Conservation (phyloP, 2,329 filamentous ascomycete genomes). For the Alternaria sp. region DNA sequence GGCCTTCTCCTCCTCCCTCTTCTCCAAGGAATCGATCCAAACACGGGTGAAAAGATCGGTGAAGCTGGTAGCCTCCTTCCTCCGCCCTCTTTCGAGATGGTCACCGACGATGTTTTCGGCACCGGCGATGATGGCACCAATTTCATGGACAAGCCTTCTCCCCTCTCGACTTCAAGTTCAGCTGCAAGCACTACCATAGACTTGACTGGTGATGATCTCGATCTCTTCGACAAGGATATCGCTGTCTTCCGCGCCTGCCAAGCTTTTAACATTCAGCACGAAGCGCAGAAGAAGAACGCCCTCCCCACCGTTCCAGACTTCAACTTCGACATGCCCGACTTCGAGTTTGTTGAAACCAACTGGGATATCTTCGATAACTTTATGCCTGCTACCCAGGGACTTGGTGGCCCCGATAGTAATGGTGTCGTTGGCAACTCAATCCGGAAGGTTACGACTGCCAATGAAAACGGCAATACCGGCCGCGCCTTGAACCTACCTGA, state of each 20-base stretch:
- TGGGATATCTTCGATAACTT: background rate
- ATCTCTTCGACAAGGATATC: background rate
- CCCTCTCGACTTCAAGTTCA: background rate
- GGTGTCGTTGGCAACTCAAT: background rate
- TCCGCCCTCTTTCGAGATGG: background rate
- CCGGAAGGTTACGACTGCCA: background rate
- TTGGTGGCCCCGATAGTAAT: slow-evolving; percentile 1
- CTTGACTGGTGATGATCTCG: background rate
- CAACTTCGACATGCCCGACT: background rate
- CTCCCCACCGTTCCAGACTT: background rate
- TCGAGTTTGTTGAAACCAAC: background rate
- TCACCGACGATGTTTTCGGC: background rate
- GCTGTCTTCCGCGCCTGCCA: background rate
- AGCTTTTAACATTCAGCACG: background rate
- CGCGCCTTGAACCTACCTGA: background rate
- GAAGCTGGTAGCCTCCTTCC: background rate
- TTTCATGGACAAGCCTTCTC: background rate
- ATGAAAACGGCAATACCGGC: slow-evolving; percentile 1
- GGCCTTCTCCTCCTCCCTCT: slow-evolving; percentile 27
- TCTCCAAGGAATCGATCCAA: slow-evolving; percentile 28
- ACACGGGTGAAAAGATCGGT: slow-evolving; percentile 6
- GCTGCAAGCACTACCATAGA: background rate
- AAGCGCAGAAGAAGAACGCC: background rate
- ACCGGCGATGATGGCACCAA: background rate
- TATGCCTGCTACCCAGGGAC: background rate